Conservation (phyloP, 345 rosid genomes). For the Kandelia obovata region DNA sequence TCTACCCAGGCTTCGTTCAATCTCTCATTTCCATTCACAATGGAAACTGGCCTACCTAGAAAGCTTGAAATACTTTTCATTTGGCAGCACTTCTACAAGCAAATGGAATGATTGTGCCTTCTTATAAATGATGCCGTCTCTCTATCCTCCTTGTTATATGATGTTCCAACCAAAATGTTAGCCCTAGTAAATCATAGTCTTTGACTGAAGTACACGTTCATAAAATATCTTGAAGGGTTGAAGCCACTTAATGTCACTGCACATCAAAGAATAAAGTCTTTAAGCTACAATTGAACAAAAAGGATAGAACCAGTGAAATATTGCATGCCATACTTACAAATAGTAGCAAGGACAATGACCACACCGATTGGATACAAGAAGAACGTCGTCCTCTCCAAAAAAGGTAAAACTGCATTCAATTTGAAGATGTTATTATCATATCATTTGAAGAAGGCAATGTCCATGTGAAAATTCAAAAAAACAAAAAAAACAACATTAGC, state of each 20-base stretch:
- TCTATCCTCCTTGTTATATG: slow-evolving; percentile 10
- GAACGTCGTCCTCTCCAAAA: slow-evolving; percentile 94
- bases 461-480: too few species aligned
- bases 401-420: slow-evolving; percentile 71
- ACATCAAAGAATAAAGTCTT: slow-evolving; percentile 12
- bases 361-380: slow-evolving; percentile 92
- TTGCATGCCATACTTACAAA: slow-evolving; percentile 53
- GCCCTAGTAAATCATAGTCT: slow-evolving; percentile 43
- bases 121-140: slow-evolving; percentile 15
- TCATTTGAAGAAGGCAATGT: not conserved
- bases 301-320: slow-evolving; percentile 1
- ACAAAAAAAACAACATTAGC: too few species aligned
- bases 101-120: slow-evolving; percentile 15
- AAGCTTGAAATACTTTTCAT: slow-evolving; percentile 18
- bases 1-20: slow-evolving; percentile 13
- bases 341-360: slow-evolving; percentile 73
- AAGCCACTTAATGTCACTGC: slow-evolving; percentile 94
- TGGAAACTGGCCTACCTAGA: slow-evolving; percentile 19
- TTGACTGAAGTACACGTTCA: slow-evolving; percentile 88
- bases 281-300: slow-evolving; percentile 1
- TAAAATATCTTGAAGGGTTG: slow-evolving; percentile 94
- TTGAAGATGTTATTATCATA: slow-evolving; percentile 7
- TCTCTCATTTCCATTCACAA: slow-evolving; percentile 16
- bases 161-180: slow-evolving; percentile 16
- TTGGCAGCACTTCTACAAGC: slow-evolving; percentile 14